Percentiles rank a stretch among this genome's conserved stretches.
Conservation (phyloP, 805 yeast species). For the Candida argentea region DNA sequence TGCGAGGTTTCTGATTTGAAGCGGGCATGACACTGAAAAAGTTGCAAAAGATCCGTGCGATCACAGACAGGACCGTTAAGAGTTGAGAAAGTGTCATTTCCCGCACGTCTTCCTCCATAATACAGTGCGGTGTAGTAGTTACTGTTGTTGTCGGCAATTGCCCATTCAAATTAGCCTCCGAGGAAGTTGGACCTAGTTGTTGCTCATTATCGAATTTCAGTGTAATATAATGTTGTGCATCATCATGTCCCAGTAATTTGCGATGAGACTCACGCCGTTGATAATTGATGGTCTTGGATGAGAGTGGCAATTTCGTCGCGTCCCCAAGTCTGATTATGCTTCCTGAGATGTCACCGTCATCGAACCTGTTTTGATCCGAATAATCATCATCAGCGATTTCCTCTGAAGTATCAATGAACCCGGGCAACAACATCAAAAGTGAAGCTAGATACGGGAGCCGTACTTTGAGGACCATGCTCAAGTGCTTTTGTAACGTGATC, state of each 20-base stretch:
- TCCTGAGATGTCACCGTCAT: no score
- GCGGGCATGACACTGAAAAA: no score
- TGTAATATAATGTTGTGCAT: neutral
- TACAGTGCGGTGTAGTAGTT: slow-evolving; percentile 31
- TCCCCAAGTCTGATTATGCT: slow-evolving; percentile 23
- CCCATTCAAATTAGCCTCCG: neutral
- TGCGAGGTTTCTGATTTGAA: no score
- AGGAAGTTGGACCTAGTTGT: neutral
- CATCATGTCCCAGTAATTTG: neutral
- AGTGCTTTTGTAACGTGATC: slow-evolving; percentile 9
- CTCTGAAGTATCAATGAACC: no score
- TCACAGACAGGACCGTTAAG: slow-evolving; percentile 22
- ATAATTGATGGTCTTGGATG: slow-evolving; percentile 9
- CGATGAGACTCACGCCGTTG: slow-evolving; percentile 7
- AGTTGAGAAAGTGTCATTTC: slow-evolving; percentile 27
- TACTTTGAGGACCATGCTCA: slow-evolving; percentile 8
- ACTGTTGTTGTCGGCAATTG: slow-evolving; percentile 13
- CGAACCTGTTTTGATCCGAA: no score
- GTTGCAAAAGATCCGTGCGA: slow-evolving; percentile 28
- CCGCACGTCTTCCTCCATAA: slow-evolving; percentile 30
- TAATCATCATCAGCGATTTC: no score
- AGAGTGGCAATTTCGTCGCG: slow-evolving; percentile 10
- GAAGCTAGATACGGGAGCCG: slow-evolving; percentile 12
- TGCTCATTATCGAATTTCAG: slow-evolving; percentile 1
- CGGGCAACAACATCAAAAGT: slow-evolving; percentile 13